Evolutionary conservation across 768 basidiomycete species (phyloP), one percentile per base, ranked within the genome.

Genomic region (Mrakia blollopis): DNA sequence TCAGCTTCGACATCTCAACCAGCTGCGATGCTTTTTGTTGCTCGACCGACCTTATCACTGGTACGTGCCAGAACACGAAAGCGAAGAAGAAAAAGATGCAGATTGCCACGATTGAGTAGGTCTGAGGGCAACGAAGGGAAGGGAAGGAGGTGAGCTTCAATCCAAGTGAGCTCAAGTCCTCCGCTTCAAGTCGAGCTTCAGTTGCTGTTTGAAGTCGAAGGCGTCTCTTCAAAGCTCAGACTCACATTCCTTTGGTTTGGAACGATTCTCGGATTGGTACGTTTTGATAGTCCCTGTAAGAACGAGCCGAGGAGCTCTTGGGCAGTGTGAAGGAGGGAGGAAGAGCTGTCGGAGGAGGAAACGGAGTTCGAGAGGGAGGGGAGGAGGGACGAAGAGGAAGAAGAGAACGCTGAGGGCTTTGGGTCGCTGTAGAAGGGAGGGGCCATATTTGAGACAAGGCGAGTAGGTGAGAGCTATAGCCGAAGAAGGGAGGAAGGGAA

Each of bases 1-100:
- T 69, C 68, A 69, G 68, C 68, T 69, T 47, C 37, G 25, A 25
- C 13, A 1, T 37, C 21, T 28, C 41, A 30, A 11, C 28, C 0
- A 35, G 72, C 6, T n/a, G n/a, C 23, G 13, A 61, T 7, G 39
- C 21, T 16, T 61, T 21, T 9, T 2, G 25, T 44, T 11, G 11
- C 1, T 4, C n/a, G 74, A 68, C 74, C 0, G 1, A 75, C 74
- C 65, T 57, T 21, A 65, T 52, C 8, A 69, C 10, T 10, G 69
- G 69, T 18, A 70, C n/a, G 54, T 75, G 67, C 69, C 74, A 75
- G n/a, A 69, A 50, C 4, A 75, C 54, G 52, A 71, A 75, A 0
- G 57, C 74, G 54, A 70, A 69, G 21, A 75, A 60, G 37, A 75
- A 75, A 68, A 69, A 69, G 68, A 75, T 75, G 35, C 68, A 50